Percentiles rank a stretch among this genome's conserved stretches.
Conservation (phyloP, 306 rosid genomes). For the Casuarina glauca region DNA sequence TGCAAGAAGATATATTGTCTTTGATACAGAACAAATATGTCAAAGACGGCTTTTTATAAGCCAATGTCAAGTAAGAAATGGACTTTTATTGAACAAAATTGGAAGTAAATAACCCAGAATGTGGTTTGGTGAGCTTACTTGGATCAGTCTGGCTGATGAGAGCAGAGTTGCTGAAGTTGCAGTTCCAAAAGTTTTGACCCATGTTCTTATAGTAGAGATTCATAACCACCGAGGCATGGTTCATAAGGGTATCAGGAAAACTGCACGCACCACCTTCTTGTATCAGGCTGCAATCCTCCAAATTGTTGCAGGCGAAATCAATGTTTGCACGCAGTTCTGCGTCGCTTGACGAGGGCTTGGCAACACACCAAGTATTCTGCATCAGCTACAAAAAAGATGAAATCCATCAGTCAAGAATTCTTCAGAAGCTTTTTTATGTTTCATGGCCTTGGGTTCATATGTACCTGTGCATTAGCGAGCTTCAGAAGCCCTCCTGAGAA, state of each 20-base stretch:
- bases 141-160: constrained; percentile 6
- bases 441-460: background rate
- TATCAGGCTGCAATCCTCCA: constrained; percentile 22
- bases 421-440: background rate
- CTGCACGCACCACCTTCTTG: constrained; percentile 25
- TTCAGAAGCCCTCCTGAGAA: constrained; percentile 29
- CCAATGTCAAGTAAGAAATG: too few relatives aligned
- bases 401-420: background rate
- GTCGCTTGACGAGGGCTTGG: constrained; percentile 31
- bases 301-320: constrained; percentile 18
- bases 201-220: constrained; percentile 19
- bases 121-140: background rate
- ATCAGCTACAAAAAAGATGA: background rate
- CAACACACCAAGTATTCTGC: constrained; percentile 36
- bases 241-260: constrained; percentile 6
- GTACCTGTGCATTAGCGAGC: constrained; percentile 28
- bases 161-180: constrained; percentile 16
- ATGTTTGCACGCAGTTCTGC: constrained; percentile 16
- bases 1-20: too few relatives aligned
- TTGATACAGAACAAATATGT: too few relatives aligned
- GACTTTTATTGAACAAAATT: too few relatives aligned
- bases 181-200: constrained; percentile 8
- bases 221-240: constrained; percentile 24
- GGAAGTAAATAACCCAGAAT: too few relatives aligned
- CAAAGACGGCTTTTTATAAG: too few relatives aligned